Percentiles rank a stretch among this genome's conserved stretches.
Conservation (phyloP, 2,329 filamentous ascomycete species). For the Beauveria medogensis region DNA sequence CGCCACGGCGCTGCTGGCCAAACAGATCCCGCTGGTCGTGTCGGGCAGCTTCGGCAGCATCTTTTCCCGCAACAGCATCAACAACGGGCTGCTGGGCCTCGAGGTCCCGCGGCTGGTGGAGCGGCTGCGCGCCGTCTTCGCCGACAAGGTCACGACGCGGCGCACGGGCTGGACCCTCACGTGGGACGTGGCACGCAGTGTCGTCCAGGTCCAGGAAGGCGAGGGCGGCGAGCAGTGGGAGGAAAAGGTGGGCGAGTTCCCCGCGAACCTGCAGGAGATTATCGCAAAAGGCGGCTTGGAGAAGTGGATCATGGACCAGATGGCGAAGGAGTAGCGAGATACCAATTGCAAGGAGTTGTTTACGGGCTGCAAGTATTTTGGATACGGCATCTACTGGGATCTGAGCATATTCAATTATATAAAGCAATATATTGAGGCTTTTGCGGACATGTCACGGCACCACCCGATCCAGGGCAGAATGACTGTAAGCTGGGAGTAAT, state of each 20-base stretch:
- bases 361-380: neutral
- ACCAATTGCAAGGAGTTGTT: neutral
- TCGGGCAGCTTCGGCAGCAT: slow-evolving; percentile 79
- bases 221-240: slow-evolving; percentile 16
- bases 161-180: slow-evolving; percentile 66
- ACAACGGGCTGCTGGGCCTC: slow-evolving; percentile 67
- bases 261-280: slow-evolving; percentile 19
- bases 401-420: neutral
- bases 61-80: slow-evolving; percentile 68
- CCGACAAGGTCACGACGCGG: slow-evolving; percentile 51
- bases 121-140: slow-evolving; percentile 56
- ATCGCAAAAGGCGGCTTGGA: slow-evolving; percentile 18
- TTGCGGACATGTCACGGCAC: too few relatives aligned
- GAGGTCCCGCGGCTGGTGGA: slow-evolving; percentile 61
- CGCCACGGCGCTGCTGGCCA: slow-evolving; percentile 78
- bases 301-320: slow-evolving; percentile 16
- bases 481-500: too few relatives aligned
- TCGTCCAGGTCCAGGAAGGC: slow-evolving; percentile 16
- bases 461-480: too few relatives aligned
- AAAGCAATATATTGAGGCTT: neutral
- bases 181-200: slow-evolving; percentile 15
- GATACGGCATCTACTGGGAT: neutral
- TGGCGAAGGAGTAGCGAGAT: slow-evolving; percentile 23
- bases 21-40: slow-evolving; percentile 71
- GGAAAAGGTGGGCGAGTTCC: slow-evolving; percentile 19